Percentiles rank a stretch among this genome's conserved stretches.
Conservation (phyloP, 2,329 filamentous ascomycete species). For the Fusarium sp. region DNA sequence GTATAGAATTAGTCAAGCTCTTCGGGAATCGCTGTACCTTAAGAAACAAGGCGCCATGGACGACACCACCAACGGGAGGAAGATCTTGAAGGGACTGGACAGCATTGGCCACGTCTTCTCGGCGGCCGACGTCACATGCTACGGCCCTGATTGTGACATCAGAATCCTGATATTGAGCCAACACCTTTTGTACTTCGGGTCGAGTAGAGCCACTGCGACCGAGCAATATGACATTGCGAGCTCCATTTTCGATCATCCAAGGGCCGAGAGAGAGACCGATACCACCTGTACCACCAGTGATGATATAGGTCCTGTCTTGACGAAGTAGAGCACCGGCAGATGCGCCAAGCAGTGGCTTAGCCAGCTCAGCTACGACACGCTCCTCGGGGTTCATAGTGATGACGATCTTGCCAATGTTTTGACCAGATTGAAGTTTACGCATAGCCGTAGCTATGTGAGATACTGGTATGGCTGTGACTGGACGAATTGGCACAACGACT, state of each 20-base stretch:
- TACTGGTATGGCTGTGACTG: background rate
- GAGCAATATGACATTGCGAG: background rate
- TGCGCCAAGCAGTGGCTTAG: background rate
- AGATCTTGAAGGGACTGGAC: background rate
- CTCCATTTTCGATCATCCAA: conserved; percentile 5
- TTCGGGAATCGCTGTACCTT: background rate
- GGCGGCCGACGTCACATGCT: background rate
- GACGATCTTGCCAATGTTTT: conserved; percentile 9
- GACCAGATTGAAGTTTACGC: background rate
- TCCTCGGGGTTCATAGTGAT: background rate
- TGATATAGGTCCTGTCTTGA: background rate
- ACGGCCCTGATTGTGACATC: background rate
- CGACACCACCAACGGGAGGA: background rate
- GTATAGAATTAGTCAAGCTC: background rate
- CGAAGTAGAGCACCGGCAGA: background rate
- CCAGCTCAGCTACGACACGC: background rate
- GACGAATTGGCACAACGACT: background rate
- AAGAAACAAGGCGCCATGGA: conserved; percentile 5
- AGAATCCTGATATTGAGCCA: background rate
- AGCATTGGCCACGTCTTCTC: background rate
- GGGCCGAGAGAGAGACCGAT: background rate
- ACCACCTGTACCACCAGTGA: conserved; percentile 11
- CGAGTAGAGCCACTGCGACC: background rate
- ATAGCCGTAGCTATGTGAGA: background rate
- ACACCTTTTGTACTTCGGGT: background rate